phyloP scores from a whole-genome alignment of 257 asterid genomes.

The Solanum arcanum region DNA sequence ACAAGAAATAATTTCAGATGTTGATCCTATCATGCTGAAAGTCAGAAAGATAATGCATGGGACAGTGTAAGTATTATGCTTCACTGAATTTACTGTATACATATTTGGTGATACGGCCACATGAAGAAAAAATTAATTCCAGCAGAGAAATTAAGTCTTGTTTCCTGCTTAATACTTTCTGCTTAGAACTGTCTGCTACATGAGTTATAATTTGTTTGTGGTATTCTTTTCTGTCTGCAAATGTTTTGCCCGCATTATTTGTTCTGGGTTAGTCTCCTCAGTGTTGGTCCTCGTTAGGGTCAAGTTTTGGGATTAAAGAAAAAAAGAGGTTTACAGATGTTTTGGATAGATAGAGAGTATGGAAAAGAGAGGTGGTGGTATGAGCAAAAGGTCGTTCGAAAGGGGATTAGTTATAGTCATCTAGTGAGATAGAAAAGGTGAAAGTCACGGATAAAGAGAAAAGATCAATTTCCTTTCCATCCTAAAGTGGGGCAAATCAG shows the following conservation, averaged over 20 bases:
- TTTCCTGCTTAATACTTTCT: background rate
- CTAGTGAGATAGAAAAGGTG: background rate
- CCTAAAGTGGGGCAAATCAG: background rate
- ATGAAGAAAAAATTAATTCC: background rate
- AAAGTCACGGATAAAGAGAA: background rate
- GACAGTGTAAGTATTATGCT: conserved; percentile 41
- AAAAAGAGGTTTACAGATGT: background rate
- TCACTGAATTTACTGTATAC: background rate
- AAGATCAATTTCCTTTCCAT: background rate
- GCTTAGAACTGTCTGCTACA: background rate
- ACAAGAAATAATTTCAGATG: conserved; percentile 57
- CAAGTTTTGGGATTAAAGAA: background rate
- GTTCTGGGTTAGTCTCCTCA: background rate
- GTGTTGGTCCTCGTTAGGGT: background rate
- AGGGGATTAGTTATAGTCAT: background rate
- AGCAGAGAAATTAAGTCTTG: background rate
- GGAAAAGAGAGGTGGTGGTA: background rate
- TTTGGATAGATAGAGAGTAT: background rate
- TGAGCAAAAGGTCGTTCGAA: background rate
- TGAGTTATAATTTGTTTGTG: background rate
- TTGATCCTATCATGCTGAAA: conserved; percentile 56
- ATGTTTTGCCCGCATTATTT: background rate
- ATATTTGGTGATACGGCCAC: background rate
- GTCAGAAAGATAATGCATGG: conserved; percentile 61
- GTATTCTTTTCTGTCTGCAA: background rate